A percentile compares a stretch with the other conserved stretches of the same genome.
Evolutionary conservation across 176 grass and related monocot genomes (phyloP).

Genomic region (Avena eriantha): DNA sequence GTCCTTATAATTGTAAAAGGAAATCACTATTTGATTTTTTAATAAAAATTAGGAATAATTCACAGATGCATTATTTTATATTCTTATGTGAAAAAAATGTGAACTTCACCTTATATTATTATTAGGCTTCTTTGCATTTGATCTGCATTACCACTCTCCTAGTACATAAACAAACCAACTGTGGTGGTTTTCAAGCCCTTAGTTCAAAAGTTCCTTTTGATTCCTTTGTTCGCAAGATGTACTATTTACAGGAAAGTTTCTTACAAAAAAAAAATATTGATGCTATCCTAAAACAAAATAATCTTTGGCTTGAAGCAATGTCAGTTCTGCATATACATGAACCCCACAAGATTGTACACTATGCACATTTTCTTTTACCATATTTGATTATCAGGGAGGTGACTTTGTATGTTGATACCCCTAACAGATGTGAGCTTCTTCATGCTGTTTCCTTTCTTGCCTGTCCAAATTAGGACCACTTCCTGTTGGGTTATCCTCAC

Average conservation of each 20-base stretch:
- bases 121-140: not conserved
- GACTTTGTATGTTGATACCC: slow-evolving; percentile 2
- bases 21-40: no score
- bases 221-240: not conserved
- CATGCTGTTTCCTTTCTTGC: slow-evolving; percentile 37
- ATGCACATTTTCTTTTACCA: not conserved
- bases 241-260: not conserved
- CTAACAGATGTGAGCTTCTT: slow-evolving; percentile 48
- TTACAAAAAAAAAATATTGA: not conserved
- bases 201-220: not conserved
- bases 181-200: not conserved
- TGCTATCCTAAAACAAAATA: not conserved
- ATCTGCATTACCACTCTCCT: not conserved
- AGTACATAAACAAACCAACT: not conserved
- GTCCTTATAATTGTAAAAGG: no score
- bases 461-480: not conserved
- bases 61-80: no score
- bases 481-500: slow-evolving; percentile 33
- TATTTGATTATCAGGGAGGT: not conserved
- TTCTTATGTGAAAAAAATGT: no score
- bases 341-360: not conserved
- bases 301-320: not conserved
- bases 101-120: not conserved
- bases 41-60: no score
- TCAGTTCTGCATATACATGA: slow-evolving; percentile 3